Conservation (phyloP, 179 eudicot genomes). For the Carnegiea gigantea region DNA sequence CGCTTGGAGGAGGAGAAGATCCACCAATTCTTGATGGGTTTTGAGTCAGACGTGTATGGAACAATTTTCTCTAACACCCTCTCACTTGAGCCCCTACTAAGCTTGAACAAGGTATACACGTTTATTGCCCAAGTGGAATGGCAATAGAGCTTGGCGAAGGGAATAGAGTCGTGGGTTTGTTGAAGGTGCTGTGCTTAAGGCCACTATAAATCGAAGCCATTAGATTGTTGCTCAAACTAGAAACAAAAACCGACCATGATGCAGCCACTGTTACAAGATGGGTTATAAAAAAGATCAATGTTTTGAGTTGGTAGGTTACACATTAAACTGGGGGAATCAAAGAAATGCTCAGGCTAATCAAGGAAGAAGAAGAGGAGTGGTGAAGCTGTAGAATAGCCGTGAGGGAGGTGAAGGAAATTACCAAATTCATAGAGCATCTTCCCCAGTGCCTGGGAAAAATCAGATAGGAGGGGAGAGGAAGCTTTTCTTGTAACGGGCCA, state of each 20-base stretch:
- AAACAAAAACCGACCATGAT: too few species aligned
- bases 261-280: not conserved
- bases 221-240: not conserved
- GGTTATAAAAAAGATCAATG: not conserved
- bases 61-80: too few species aligned
- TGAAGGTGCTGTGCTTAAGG: not conserved
- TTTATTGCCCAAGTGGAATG: not conserved
- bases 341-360: not conserved
- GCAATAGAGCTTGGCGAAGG: not conserved
- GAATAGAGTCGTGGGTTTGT: not conserved
- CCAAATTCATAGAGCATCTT: too few species aligned
- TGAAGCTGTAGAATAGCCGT: too few species aligned
- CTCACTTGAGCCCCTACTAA: not conserved
- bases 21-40: not conserved
- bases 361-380: not conserved
- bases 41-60: not conserved
- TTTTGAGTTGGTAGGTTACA: not conserved
- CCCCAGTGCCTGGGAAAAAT: too few species aligned
- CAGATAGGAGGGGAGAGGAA: too few species aligned
- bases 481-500: too few species aligned
- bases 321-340: not conserved
- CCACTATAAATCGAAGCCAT: too few species aligned
- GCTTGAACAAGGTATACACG: not conserved
- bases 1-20: not conserved
- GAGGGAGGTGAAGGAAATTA: too few species aligned